Evolutionary conservation across 225 moss, liverwort and hornwort genomes (phyloP), one percentile per base, ranked within the genome.

Genomic region (Thuidium tamariscinum): DNA sequence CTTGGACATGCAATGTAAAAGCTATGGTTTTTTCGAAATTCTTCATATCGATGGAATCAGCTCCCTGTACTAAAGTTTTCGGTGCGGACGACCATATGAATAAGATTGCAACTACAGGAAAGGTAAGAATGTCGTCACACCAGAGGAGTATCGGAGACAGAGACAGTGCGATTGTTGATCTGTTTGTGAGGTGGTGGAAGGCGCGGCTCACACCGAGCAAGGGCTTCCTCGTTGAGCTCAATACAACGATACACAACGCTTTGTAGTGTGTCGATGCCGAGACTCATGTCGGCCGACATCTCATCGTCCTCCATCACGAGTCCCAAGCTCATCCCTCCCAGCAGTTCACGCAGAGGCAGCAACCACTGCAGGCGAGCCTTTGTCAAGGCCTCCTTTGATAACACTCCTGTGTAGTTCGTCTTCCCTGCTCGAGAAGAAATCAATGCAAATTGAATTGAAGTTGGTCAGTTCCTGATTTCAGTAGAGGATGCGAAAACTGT

Each of bases 361-460:
- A 97, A 88, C 97, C 97, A 97, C 39, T 91, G 89, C 9, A 54
- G 85, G 80, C 91, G 92, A 23, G 92, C 92, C 82, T 88, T 97
- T 2, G 86, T 90, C 55, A 97, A 91, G 70, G 91, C 74, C 64
- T 88, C 85, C 57, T 74, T 69, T 37, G 91, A 90, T 13, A 97
- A 51, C 34, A 95, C 89, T 27, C 91, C 88, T 32, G 95, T 95
- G 80, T 95, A 92, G 74, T 96, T 95, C 57, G 97, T 94, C 70
- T 92, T 92, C 72, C 91, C 96, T 97, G 93, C 73, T 25, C 32
- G 39, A 65, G n/a, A 76, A 19, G 1, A 42, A 85, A 77, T 13
- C 56, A 67, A 16, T 39, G 51, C 52, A 75, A 51, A 76, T 57
- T 15, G 9, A 54, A n/a, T 54, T 76, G 9, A 83, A 41, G 18